A percentile compares a stretch with the other conserved stretches of the same genome.
Evolutionary conservation across 441 rosid genomes (phyloP).

Genomic region (Erysimum cheiri): DNA sequence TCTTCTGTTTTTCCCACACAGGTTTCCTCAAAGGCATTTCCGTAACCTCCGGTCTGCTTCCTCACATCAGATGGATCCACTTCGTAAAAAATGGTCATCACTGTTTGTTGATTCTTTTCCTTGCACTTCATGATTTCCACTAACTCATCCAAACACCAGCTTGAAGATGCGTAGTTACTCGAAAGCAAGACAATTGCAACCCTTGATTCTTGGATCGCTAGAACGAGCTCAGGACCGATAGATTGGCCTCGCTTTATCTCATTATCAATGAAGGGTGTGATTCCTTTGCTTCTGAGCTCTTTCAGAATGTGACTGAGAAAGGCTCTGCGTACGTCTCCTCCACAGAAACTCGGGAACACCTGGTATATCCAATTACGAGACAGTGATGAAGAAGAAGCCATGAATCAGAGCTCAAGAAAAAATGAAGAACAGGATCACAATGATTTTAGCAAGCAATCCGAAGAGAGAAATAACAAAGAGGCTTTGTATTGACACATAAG

Average conservation of each 20-base stretch:
- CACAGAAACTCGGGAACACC: constrained; percentile 13
- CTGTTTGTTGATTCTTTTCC: constrained; percentile 7
- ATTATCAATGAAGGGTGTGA: constrained; percentile 17
- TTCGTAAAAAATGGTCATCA: constrained; percentile 31
- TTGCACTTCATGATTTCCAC: constrained; percentile 10
- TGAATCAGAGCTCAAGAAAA: neutral
- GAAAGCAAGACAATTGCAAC: constrained; percentile 30
- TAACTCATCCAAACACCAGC: constrained; percentile 36
- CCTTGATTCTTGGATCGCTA: constrained; percentile 33
- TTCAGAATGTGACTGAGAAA: constrained; percentile 17
- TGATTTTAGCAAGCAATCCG: neutral
- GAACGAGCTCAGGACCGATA: constrained; percentile 7
- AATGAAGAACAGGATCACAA: neutral
- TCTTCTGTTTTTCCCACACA: constrained; percentile 1
- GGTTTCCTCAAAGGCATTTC: neutral
- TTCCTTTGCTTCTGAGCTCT: constrained; percentile 13
- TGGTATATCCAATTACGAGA: neutral
- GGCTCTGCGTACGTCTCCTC: constrained; percentile 19
- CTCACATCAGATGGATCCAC: constrained; percentile 30
- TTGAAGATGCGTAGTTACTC: constrained; percentile 32
- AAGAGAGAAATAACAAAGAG: neutral
- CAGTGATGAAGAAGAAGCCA: constrained; percentile 6
- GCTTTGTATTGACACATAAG: neutral
- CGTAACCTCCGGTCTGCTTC: constrained; percentile 16
- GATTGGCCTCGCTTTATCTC: constrained; percentile 5